Conservation (phyloP, 1,284 basidiomycete species). For the Psilocybe mexicana region DNA sequence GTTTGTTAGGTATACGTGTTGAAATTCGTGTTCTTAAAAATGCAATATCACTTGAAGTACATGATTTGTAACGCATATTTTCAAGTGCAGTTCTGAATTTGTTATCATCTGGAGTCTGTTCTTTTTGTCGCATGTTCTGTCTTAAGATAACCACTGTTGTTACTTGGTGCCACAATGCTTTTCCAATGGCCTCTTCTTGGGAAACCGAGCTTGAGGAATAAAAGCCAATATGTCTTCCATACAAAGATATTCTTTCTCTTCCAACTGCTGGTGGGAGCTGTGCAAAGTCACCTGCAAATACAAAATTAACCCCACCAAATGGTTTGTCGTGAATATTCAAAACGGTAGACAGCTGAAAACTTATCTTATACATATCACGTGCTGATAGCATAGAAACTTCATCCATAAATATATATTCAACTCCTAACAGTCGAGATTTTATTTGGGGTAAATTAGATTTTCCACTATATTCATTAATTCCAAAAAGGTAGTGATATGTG, state of each 20-base stretch:
- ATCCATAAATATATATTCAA: too few species aligned
- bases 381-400: too few species aligned
- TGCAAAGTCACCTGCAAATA: conserved; percentile 18
- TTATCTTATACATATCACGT: too few species aligned
- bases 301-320: not conserved
- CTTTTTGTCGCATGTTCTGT: conserved; percentile 19
- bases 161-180: conserved; percentile 19
- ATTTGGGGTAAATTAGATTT: too few species aligned
- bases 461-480: too few species aligned
- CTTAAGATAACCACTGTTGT: conserved; percentile 18
- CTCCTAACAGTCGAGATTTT: too few species aligned
- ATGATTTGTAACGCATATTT: not conserved
- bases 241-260: conserved; percentile 3
- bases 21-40: conserved; percentile 17
- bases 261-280: conserved; percentile 12
- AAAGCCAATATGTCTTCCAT: conserved; percentile 4
- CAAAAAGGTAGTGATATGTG: conserved; percentile 32
- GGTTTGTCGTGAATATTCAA: not conserved
- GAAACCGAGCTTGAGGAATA: not conserved
- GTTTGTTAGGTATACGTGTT: conserved; percentile 4
- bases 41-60: not conserved
- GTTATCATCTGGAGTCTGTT: conserved; percentile 8
- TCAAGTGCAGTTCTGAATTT: conserved; percentile 5
- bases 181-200: conserved; percentile 17
- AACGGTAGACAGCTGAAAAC: too few species aligned